Evolutionary conservation across 2,329 filamentous ascomycete species (phyloP).

Genomic region (Aureobasidium sp.): DNA sequence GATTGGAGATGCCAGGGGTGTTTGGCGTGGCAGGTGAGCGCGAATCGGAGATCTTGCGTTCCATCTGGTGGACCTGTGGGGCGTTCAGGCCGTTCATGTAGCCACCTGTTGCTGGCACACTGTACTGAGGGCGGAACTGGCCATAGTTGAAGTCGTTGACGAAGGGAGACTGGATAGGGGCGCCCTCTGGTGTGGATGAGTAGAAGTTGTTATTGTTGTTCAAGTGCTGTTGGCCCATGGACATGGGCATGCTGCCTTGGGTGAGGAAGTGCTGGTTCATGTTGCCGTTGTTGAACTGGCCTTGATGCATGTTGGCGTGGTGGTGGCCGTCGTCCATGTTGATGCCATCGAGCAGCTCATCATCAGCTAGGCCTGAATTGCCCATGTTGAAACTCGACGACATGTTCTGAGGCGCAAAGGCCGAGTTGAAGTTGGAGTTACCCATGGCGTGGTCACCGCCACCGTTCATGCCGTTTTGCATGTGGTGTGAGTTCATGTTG

Average conservation of each 20-base stretch:
- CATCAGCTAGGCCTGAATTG: slow-evolving; percentile 72
- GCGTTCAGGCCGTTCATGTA: slow-evolving; percentile 23
- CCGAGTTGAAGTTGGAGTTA: slow-evolving; percentile 44
- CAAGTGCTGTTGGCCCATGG: slow-evolving; percentile 22
- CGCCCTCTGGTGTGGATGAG: slow-evolving; percentile 84
- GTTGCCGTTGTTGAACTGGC: slow-evolving; percentile 15
- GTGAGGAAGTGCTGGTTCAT: slow-evolving; percentile 12
- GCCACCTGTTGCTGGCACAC: slow-evolving; percentile 17
- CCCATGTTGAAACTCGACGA: slow-evolving; percentile 67
- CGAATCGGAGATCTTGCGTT: slow-evolving; percentile 56
- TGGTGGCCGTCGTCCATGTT: slow-evolving; percentile 41
- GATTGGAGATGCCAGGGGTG: slow-evolving; percentile 63
- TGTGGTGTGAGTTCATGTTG: slow-evolving; percentile 16
- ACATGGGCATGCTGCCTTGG: slow-evolving; percentile 12
- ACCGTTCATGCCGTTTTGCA: slow-evolving; percentile 10
- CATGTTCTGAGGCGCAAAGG: slow-evolving; percentile 51
- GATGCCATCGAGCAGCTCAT: slow-evolving; percentile 73
- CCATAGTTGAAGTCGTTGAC: slow-evolving; percentile 67
- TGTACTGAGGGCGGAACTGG: slow-evolving; percentile 54
- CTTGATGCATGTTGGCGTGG: slow-evolving; percentile 23
- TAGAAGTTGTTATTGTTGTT: slow-evolving; percentile 47
- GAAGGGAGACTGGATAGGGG: slow-evolving; percentile 86
- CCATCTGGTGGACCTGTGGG: slow-evolving; percentile 36
- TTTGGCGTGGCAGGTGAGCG: slow-evolving; percentile 80
- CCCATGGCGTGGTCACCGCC: slow-evolving; percentile 34